Evolutionary conservation across 176 grass and related monocot species (phyloP), one percentile per base, ranked within the genome.

Genomic region (Otatea glauca): DNA sequence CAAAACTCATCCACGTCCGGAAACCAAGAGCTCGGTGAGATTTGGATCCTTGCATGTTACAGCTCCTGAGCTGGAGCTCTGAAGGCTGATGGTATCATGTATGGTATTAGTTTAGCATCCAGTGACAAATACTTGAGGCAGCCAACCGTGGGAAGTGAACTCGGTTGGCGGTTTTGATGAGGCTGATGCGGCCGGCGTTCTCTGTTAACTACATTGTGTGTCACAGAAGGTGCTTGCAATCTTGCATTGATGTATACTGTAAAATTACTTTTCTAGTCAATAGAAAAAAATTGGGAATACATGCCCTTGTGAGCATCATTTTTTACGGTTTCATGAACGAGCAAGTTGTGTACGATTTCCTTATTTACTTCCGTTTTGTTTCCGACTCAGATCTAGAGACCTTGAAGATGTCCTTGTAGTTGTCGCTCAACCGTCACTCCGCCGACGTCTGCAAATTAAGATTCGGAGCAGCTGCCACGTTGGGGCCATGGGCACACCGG

Each of bases 121-220:
- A 54, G 21, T 20, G 42, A 55, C 1, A 25, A 83, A 65, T 58
- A 54, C 23, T 48, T 72, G 63, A 65, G 65, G 71, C 54, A 70
- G 49, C 11, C 24, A 27, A 70, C 7, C 54, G 47, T 51, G 18
- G 43, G 6, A 65, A 65, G 37, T 80, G 77, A 74, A n/a, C 7
- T 74, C 17, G 45, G 58, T 16, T 73, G 24, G 47, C 77, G 73
- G 35, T 84, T 88, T 79, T 88, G 58, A 72, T 65, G 66, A 68
- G 53, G 87, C 59, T 67, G 41, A 55, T 66, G 9, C 44, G 63
- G 43, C 24, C 25, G 24, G 78, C 14, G 18, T 84, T 55, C 20
- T 72, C 47, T 38, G 24, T 24, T 58, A 54, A 44, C 47, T 73
- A 47, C 12, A 73, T 2, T 56, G 15, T 51, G 0, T 38, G 79